phyloP scores from a whole-genome alignment of 257 asterid genomes.

The Salvia miltiorrhiza region DNA sequence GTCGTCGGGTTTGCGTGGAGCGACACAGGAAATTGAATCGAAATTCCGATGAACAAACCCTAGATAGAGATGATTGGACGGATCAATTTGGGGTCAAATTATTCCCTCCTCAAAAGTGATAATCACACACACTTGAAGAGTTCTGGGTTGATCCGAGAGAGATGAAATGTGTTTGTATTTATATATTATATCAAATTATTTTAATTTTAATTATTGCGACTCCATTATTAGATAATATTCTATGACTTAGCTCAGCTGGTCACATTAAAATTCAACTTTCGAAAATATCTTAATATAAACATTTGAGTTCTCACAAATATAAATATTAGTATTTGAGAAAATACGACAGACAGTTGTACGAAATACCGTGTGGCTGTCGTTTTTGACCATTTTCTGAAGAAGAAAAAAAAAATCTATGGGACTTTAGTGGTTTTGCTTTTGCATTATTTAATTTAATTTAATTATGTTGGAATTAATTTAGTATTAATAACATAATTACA shows the following conservation, averaged over 20 bases:
- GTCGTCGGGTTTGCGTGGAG: background rate
- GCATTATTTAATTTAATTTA: too few relatives aligned
- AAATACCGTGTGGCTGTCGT: constrained; percentile 10
- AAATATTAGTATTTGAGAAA: background rate
- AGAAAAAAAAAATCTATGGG: background rate
- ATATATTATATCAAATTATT: background rate
- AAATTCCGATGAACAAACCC: constrained; percentile 23
- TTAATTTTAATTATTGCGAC: background rate
- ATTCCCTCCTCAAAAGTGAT: constrained; percentile 21
- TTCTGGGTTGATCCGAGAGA: constrained; percentile 13
- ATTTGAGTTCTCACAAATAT: too few relatives aligned
- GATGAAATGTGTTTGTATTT: background rate
- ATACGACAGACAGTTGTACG: background rate
- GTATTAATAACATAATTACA: too few relatives aligned
- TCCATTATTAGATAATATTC: too few relatives aligned
- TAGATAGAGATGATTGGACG: constrained; percentile 16
- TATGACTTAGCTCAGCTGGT: too few relatives aligned
- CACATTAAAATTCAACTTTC: too few relatives aligned
- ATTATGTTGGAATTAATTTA: background rate
- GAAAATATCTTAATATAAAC: too few relatives aligned
- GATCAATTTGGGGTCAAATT: constrained; percentile 25
- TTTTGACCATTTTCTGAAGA: too few relatives aligned
- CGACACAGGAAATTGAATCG: background rate
- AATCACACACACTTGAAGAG: constrained; percentile 16
- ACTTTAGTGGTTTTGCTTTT: background rate